A percentile compares a stretch with the other conserved stretches of the same genome.
Evolutionary conservation across 495 filamentous ascomycete species (phyloP).

Genomic region (Daldinia caldariorum): DNA sequence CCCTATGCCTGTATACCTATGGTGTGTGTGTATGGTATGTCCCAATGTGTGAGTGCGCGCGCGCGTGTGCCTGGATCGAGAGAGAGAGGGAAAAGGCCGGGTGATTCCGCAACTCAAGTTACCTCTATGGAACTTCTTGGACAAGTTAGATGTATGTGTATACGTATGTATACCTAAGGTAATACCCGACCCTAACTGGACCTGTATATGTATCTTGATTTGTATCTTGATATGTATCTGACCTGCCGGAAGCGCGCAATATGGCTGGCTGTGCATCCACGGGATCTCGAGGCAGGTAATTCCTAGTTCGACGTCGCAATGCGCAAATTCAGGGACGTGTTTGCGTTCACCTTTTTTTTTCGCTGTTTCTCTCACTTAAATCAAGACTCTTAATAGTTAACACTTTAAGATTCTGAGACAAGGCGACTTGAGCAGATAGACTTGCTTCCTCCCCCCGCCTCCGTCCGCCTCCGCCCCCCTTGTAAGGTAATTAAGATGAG

Average conservation of each 20-base stretch:
- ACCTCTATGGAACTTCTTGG: conserved; percentile 7
- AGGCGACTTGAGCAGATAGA: background rate
- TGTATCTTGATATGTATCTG: conserved; percentile 18
- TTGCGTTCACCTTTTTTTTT: conserved; percentile 1
- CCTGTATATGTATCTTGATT: conserved; percentile 11
- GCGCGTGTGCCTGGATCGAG: conserved; percentile 32
- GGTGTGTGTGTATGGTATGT: conserved; percentile 5
- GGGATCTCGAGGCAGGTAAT: conserved; percentile 33
- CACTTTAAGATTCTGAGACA: background rate
- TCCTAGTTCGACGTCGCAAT: conserved; percentile 43
- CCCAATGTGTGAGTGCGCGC: background rate
- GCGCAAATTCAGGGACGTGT: conserved; percentile 41
- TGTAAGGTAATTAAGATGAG: conserved; percentile 11
- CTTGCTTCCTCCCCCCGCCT: background rate
- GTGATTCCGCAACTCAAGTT: conserved; percentile 39
- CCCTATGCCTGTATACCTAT: conserved; percentile 10
- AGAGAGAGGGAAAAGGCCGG: conserved; percentile 28
- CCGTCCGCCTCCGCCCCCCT: background rate
- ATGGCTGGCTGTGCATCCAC: conserved; percentile 42
- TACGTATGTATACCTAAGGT: background rate
- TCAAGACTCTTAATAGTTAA: background rate
- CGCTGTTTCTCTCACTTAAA: background rate
- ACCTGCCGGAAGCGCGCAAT: conserved; percentile 44
- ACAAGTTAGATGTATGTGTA: conserved; percentile 1
- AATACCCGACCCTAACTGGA: too few relatives aligned